phyloP scores from a whole-genome alignment of 305 asterid species.

The Ilex paraguariensis region DNA sequence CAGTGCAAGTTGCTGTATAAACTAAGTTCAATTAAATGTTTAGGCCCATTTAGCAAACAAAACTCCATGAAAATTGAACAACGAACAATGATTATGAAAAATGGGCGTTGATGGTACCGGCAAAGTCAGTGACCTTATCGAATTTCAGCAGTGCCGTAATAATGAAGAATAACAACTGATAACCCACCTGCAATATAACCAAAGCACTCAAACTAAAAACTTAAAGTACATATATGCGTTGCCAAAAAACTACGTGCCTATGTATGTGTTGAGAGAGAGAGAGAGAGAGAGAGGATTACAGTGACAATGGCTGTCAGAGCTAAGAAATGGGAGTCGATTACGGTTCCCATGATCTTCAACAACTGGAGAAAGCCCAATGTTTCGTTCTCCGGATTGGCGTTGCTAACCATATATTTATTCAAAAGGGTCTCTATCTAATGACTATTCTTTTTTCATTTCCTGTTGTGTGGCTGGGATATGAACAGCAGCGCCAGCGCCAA shows the following conservation, averaged over 20 bases:
- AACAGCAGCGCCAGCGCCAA: too few relatives aligned
- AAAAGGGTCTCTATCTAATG: too few relatives aligned
- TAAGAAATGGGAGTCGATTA: constrained; percentile 75
- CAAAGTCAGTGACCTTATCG: constrained; percentile 94
- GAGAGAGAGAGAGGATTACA: constrained; percentile 28
- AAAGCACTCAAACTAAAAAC: constrained; percentile 4
- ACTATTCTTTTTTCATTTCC: too few relatives aligned
- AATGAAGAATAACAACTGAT: constrained; percentile 74
- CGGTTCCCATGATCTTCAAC: constrained; percentile 52
- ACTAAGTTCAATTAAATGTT: too few relatives aligned
- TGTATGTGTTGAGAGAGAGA: not conserved
- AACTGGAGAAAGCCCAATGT: too few relatives aligned
- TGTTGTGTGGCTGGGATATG: too few relatives aligned
- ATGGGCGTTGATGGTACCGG: constrained; percentile 36
- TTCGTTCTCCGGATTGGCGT: too few relatives aligned
- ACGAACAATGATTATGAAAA: not conserved
- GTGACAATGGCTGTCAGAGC: constrained; percentile 92
- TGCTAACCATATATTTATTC: too few relatives aligned
- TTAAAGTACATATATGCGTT: not conserved
- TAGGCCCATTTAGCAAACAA: too few relatives aligned
- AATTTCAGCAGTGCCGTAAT: constrained; percentile 79
- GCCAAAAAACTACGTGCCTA: not conserved
- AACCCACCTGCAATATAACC: constrained; percentile 60
- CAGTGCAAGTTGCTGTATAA: too few relatives aligned
- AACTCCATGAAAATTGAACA: too few relatives aligned